Base-by-base conservation (phyloP, 495 filamentous ascomycete species). In the Penicillium alfredii region DNA sequence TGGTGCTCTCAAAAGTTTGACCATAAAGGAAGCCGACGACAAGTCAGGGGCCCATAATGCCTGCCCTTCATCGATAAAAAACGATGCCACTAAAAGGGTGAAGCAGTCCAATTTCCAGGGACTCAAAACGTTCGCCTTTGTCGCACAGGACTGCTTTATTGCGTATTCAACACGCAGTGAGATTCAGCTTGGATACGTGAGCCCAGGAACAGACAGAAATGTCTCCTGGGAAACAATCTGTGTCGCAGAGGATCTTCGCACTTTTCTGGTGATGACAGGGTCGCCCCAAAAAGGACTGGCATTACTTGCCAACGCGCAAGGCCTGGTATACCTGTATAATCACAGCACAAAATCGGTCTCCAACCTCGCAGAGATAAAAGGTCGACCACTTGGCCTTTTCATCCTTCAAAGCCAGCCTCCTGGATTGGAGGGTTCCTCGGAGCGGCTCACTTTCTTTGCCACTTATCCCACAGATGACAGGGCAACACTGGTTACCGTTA, bases 41-140 rank as follows among this genome's bases (percentile, higher is more conserved):
- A 12, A 19, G 4, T 4, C 16, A 11, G 15, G 16, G 20, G 12
- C 16, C n/a, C 20, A 14, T n/a, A n/a, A n/a, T n/a, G n/a, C n/a
- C n/a, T n/a, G n/a, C n/a, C n/a, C n/a, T n/a, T n/a, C n/a, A n/a
- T n/a, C n/a, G n/a, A n/a, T n/a, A n/a, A n/a, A 4, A 23, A 46
- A 13, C 14, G 25, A 27, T 3, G 15, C 12, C 23, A n/a, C 8
- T 6, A n/a, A 11, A 3, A 34, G 30, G n/a, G 27, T 35, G 16
- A 52, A 45, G 11, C 50, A 46, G 15, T 63, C 53, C 37, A 36
- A 47, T 45, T 13, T 39, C 8, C 66, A 69, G 30, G 73, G 81
- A 5, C 74, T 82, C 38, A 81, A 77, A 43, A 58, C 71, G 20
- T 90, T 86, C 47, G 68, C 66, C 7, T 88, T 88, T 42, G 51